Evolutionary conservation across 257 asterid species (phyloP).

Genomic region (Solanum pinnatisectum): DNA sequence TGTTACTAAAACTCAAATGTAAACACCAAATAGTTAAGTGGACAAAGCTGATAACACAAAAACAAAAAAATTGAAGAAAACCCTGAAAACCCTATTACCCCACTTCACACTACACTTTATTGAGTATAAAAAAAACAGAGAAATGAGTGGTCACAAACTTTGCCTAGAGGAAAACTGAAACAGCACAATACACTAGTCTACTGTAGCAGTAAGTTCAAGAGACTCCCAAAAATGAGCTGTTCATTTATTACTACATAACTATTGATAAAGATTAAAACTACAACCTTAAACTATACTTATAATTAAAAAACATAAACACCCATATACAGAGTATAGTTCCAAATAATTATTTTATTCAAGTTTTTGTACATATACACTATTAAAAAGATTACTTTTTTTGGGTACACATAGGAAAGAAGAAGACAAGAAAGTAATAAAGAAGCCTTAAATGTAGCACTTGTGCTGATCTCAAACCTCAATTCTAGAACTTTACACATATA

Average conservation of each 20-base stretch:
- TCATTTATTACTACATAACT: background rate
- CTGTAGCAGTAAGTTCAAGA: background rate
- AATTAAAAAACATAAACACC: background rate
- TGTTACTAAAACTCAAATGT: background rate
- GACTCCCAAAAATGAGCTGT: background rate
- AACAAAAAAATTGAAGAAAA: background rate
- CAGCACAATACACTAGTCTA: background rate
- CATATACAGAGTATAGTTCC: background rate
- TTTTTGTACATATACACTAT: background rate
- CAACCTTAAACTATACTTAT: background rate
- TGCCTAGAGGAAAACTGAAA: constrained; percentile 2
- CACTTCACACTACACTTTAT: background rate
- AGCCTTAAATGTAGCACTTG: background rate
- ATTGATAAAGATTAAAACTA: background rate
- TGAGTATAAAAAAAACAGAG: background rate
- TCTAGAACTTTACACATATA: background rate
- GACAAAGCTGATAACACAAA: background rate
- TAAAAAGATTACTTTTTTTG: background rate
- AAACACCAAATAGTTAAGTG: background rate
- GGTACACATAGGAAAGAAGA: background rate
- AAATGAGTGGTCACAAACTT: background rate
- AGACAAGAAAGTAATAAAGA: background rate
- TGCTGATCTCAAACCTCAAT: background rate
- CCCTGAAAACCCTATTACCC: background rate
- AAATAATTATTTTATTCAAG: background rate